phyloP scores from a whole-genome alignment of 163 green algal genomes.

The Coccomyxa subellipsoidea region DNA sequence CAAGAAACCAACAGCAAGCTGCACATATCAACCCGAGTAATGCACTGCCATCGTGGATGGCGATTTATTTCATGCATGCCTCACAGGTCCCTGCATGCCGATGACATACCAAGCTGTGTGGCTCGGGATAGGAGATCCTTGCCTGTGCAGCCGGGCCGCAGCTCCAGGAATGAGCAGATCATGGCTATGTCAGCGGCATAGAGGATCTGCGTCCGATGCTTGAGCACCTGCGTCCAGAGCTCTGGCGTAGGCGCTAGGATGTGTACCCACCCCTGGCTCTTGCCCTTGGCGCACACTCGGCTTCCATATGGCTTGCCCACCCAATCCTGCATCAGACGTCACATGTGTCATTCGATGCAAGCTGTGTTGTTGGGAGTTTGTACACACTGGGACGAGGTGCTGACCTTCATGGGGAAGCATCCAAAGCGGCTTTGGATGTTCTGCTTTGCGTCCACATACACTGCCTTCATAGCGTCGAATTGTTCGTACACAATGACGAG shows the following conservation, averaged over 20 bases:
- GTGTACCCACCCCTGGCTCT: conserved; percentile 63
- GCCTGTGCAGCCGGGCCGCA: conserved; percentile 72
- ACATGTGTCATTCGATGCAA: too few species aligned
- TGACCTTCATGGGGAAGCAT: conserved; percentile 63
- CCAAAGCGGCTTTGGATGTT: conserved; percentile 63
- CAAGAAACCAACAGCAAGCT: too few species aligned
- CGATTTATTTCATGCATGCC: too few species aligned
- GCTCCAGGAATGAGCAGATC: conserved; percentile 75
- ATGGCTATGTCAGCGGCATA: conserved; percentile 93
- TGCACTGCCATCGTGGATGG: too few species aligned
- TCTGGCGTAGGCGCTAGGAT: conserved; percentile 88
- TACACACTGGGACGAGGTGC: not conserved
- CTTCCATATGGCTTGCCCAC: conserved; percentile 75
- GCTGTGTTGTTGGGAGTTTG: too few species aligned
- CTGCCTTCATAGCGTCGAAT: conserved; percentile 67
- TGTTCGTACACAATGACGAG: conserved; percentile 88
- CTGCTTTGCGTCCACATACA: conserved; percentile 46
- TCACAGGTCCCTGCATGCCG: too few species aligned
- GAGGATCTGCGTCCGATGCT: conserved; percentile 96
- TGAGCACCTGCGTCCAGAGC: conserved; percentile 92
- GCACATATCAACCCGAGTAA: too few species aligned
- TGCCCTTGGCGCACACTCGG: conserved; percentile 43
- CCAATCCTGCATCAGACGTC: conserved; percentile 84
- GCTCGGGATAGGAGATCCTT: conserved; percentile 6
- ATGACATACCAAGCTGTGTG: conserved; percentile 12